A percentile compares a stretch with the other conserved stretches of the same genome.
Conservation (phyloP, 2,329 filamentous ascomycete species). For the Nothophoma quercina region DNA sequence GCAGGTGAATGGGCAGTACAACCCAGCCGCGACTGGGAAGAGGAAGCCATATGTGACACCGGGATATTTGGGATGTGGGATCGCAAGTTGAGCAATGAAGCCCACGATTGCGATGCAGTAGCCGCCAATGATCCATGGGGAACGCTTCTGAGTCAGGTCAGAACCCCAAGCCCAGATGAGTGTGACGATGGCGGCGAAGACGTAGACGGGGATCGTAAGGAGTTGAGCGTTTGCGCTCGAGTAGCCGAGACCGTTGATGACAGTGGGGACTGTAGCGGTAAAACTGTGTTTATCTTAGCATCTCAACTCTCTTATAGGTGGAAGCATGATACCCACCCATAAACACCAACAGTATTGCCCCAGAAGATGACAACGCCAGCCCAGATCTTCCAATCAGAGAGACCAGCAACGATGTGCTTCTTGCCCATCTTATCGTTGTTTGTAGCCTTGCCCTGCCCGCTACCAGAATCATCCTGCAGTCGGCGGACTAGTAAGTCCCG, state of each 20-base stretch:
- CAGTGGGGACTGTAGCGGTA: conserved; percentile 51
- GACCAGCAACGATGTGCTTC: conserved; percentile 58
- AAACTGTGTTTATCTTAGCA: conserved; percentile 34
- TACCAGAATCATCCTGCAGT: conserved; percentile 53
- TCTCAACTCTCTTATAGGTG: neutral
- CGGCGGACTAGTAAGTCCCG: conserved; percentile 43
- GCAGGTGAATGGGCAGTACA: conserved; percentile 49
- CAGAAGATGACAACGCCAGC: conserved; percentile 48
- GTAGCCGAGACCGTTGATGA: conserved; percentile 54
- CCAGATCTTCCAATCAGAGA: conserved; percentile 51
- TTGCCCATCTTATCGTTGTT: conserved; percentile 59
- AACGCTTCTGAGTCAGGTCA: conserved; percentile 61
- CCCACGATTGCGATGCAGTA: conserved; percentile 60
- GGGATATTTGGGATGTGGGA: conserved; percentile 52
- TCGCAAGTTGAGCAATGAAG: conserved; percentile 62
- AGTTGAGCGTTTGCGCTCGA: conserved; percentile 52
- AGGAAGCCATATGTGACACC: conserved; percentile 56
- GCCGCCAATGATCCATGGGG: conserved; percentile 62
- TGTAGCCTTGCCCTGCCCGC: conserved; percentile 54
- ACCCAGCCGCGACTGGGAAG: conserved; percentile 45
- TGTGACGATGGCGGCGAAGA: conserved; percentile 52
- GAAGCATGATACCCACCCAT: conserved; percentile 33
- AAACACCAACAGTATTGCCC: conserved; percentile 49
- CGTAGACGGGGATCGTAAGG: conserved; percentile 53
- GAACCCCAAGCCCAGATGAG: conserved; percentile 57